Conservation (phyloP, 345 rosid species). For the Salix arbutifolia region DNA sequence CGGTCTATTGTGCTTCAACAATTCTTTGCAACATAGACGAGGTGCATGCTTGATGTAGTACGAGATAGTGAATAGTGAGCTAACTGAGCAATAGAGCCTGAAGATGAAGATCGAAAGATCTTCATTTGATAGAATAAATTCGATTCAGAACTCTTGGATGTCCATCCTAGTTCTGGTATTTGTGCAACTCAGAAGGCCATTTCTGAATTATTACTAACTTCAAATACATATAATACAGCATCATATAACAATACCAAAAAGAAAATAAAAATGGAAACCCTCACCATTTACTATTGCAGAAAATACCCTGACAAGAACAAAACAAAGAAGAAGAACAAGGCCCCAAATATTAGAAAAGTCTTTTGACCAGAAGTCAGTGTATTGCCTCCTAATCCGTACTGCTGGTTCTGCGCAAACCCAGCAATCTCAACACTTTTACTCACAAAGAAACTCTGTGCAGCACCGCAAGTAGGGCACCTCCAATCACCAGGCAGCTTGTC, state of each 20-base stretch:
- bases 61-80: background rate
- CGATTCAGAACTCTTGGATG: background rate
- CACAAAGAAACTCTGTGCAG: slow-evolving; percentile 72
- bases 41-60: background rate
- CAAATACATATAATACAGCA: background rate
- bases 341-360: slow-evolving; percentile 74
- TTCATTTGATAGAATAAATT: background rate
- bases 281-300: slow-evolving; percentile 41
- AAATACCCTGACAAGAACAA: slow-evolving; percentile 82
- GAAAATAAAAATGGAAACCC: background rate
- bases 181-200: background rate
- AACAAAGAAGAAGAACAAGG: slow-evolving; percentile 57
- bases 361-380: slow-evolving; percentile 88
- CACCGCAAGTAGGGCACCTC: slow-evolving; percentile 97
- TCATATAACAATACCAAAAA: background rate
- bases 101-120: background rate
- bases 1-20: background rate
- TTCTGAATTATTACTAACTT: background rate
- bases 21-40: background rate
- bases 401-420: slow-evolving; percentile 95
- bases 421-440: slow-evolving; percentile 97
- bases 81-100: background rate
- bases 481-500: slow-evolving; percentile 80
- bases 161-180: background rate
- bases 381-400: slow-evolving; percentile 82